A percentile compares a stretch with the other conserved stretches of the same genome.
phyloP scores from a whole-genome alignment of 2,329 filamentous ascomycete genomes.

The Colletotrichum australisinense region DNA sequence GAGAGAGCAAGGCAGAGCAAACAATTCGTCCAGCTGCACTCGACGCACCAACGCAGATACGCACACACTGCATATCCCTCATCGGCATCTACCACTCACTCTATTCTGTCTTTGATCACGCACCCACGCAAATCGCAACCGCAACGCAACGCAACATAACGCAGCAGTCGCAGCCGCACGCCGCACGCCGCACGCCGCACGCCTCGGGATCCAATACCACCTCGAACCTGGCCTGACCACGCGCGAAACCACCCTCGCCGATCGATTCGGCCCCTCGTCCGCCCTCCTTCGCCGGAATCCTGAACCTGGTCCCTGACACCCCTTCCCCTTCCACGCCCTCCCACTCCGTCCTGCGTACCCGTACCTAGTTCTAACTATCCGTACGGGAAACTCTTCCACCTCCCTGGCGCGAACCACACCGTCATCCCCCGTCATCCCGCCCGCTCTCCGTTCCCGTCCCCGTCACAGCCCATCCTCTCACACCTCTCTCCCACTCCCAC shows the following conservation, averaged over 20 bases:
- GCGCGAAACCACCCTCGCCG: constrained; percentile 13
- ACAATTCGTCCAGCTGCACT: neutral
- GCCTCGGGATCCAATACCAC: constrained; percentile 27
- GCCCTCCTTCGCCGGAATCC: constrained; percentile 27
- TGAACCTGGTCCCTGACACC: constrained; percentile 24
- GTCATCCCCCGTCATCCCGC: neutral
- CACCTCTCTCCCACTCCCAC: no score
- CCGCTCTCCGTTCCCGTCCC: neutral
- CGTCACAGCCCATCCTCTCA: neutral
- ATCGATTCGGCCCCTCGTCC: constrained; percentile 30
- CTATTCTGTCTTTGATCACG: no score
- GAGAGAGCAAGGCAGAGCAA: neutral
- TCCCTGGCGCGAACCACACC: constrained; percentile 4
- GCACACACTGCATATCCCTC: no score
- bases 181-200: constrained; percentile 9
- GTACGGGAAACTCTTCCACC: neutral
- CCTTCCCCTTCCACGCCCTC: neutral
- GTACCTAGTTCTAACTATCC: no score
- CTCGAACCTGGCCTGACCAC: neutral
- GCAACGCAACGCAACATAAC: no score
- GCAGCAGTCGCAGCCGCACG: neutral
- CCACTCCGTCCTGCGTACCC: no score
- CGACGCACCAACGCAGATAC: neutral
- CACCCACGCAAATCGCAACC: neutral
- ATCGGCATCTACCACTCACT: no score